These are phyloP conservation scores for Curvularia spicifera DNA, from an alignment of 2,329 filamentous ascomycete genomes.

Conservation along the genomic window DNA sequence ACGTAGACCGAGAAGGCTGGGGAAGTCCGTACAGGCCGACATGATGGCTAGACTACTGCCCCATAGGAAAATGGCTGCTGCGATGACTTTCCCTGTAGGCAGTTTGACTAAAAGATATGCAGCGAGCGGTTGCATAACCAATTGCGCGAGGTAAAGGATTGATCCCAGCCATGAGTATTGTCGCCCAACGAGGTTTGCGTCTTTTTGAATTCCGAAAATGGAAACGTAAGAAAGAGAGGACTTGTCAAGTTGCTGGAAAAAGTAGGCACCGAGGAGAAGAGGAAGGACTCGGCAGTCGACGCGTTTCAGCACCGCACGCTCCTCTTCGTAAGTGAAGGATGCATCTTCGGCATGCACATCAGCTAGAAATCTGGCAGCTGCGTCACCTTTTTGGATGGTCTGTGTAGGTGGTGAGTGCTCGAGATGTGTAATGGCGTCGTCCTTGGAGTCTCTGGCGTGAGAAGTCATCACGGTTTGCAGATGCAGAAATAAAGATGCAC, in stretches of 20 bases:
- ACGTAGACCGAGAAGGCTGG: conserved; percentile 45
- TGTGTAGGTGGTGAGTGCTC: conserved; percentile 16
- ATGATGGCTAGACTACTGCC: conserved; percentile 62
- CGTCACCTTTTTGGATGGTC: conserved; percentile 41
- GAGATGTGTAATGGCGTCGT: conserved; percentile 27
- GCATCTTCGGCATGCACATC: conserved; percentile 46
- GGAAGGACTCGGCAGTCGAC: conserved; percentile 60
- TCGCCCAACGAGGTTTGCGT: conserved; percentile 56
- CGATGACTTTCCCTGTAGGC: conserved; percentile 65
- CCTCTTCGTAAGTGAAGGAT: conserved; percentile 58
- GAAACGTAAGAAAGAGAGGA: conserved; percentile 52
- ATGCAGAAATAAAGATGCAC: not conserved
- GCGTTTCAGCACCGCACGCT: conserved; percentile 57
- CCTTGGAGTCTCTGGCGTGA: conserved; percentile 9
- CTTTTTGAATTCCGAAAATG: conserved; percentile 58
- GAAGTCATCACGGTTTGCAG: conserved; percentile 12
- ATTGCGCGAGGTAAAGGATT: conserved; percentile 64
- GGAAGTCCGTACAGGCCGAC: conserved; percentile 56
- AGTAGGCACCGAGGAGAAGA: conserved; percentile 65
- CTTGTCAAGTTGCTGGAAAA: conserved; percentile 65
- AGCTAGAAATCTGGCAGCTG: conserved; percentile 56
- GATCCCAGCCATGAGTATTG: conserved; percentile 67
- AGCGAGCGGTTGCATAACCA: conserved; percentile 60
- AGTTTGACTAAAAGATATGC: conserved; percentile 64
- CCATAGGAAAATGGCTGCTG: conserved; percentile 57